phyloP scores from a whole-genome alignment of 768 basidiomycete genomes.

The Tricholoma furcatifolium region DNA sequence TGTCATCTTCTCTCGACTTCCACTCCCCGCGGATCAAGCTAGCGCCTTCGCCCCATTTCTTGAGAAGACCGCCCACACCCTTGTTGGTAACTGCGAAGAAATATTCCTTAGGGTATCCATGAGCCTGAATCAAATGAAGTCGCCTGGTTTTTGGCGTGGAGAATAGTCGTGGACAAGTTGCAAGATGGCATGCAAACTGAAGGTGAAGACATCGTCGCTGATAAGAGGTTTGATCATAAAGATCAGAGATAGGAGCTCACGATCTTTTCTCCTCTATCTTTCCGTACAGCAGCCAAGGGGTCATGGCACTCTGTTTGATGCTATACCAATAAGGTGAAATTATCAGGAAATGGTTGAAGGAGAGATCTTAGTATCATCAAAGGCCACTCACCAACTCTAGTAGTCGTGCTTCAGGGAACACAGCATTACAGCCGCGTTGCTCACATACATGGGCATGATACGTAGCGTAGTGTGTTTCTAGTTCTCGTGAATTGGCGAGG shows the following conservation, averaged over 20 bases:
- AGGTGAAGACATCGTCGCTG: neutral
- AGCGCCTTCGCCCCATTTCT: conserved; percentile 81
- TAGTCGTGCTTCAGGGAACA: conserved; percentile 82
- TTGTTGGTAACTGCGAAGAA: conserved; percentile 93
- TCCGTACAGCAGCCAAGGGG: conserved; percentile 72
- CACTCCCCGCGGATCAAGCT: conserved; percentile 75
- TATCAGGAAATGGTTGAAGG: neutral
- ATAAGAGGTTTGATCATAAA: neutral
- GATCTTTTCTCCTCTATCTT: conserved; percentile 83
- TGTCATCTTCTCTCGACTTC: conserved; percentile 42
- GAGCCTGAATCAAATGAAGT: conserved; percentile 78
- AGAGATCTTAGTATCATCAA: neutral
- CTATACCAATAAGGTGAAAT: conserved; percentile 30
- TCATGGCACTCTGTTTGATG: conserved; percentile 90
- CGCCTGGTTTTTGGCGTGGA: conserved; percentile 72
- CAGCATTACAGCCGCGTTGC: conserved; percentile 63
- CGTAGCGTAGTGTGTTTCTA: conserved; percentile 81
- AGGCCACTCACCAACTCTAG: conserved; percentile 69
- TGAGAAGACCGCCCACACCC: conserved; percentile 78
- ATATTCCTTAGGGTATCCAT: conserved; percentile 85
- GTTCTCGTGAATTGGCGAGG: conserved; percentile 63
- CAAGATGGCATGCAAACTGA: conserved; percentile 79
- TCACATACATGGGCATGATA: conserved; percentile 86
- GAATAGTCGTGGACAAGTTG: conserved; percentile 58
- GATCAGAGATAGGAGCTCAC: conserved; percentile 41